Evolutionary conservation across 331 rosid genomes (phyloP).

Genomic region (Phaseolus coccineus): DNA sequence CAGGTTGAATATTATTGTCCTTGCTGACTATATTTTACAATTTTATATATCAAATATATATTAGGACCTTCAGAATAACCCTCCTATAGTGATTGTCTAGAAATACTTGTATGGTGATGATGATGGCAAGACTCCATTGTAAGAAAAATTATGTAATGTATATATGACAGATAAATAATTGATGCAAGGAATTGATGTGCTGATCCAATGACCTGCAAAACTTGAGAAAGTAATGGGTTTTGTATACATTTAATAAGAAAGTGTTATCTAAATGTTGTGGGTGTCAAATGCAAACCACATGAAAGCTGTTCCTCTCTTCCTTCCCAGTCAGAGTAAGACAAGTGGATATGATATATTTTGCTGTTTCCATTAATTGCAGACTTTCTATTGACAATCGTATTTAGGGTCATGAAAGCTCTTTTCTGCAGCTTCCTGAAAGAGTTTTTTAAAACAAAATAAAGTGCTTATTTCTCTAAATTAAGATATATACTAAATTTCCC

Average conservation of each 20-base stretch:
- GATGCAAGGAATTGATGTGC: conserved; percentile 7
- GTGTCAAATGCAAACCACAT: no score
- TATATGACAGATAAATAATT: background rate
- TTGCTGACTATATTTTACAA: conserved; percentile 26
- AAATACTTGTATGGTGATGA: background rate
- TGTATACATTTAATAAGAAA: background rate
- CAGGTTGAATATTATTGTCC: conserved; percentile 62
- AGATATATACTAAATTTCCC: background rate
- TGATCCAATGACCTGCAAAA: conserved; percentile 13
- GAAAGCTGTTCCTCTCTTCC: no score
- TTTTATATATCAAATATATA: background rate
- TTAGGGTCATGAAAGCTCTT: background rate
- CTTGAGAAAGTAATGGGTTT: background rate
- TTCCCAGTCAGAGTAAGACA: no score
- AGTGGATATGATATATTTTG: no score
- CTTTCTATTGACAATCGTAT: background rate
- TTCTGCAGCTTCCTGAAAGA: background rate
- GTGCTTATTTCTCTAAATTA: background rate
- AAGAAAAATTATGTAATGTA: background rate
- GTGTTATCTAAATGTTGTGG: no score
- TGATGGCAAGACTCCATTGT: background rate
- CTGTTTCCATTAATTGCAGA: background rate
- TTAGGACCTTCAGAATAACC: background rate
- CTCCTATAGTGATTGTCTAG: background rate
- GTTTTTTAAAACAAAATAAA: background rate